Evolutionary conservation across 345 rosid species (phyloP).

Genomic region (Aegle marmelos): DNA sequence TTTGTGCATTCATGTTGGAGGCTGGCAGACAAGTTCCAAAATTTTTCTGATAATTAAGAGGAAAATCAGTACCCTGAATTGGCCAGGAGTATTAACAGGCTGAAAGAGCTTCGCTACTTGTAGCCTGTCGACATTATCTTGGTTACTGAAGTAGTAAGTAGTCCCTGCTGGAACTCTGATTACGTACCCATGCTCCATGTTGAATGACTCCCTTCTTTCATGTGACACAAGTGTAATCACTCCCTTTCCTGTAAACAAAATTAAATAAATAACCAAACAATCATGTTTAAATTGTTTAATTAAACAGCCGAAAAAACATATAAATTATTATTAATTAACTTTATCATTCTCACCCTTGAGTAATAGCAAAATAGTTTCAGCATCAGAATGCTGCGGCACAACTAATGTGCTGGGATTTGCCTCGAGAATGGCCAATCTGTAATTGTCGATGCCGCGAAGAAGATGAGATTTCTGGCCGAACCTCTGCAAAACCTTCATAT

Average conservation of each 20-base stretch:
- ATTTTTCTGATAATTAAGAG: not conserved
- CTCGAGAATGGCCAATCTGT: conserved; percentile 29
- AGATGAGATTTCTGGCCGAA: conserved; percentile 39
- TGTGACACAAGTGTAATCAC: conserved; percentile 24
- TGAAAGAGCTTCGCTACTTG: conserved; percentile 25
- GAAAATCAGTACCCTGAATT: conserved; percentile 23
- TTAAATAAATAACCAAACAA: not conserved
- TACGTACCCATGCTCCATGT: conserved; percentile 39
- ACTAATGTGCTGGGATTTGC: conserved; percentile 41
- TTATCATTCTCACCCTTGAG: conserved; percentile 27
- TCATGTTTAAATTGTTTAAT: not conserved
- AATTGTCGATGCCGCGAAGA: conserved; percentile 43
- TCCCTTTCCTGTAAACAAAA: conserved; percentile 30
- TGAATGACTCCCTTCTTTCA: conserved; percentile 29
- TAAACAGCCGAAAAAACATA: no score
- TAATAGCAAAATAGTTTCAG: conserved; percentile 30
- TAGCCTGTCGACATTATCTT: conserved; percentile 26
- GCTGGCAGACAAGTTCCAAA: no score
- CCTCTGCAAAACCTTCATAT: not conserved
- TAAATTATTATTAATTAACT: no score
- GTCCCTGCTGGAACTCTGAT: conserved; percentile 34
- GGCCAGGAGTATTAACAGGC: conserved; percentile 37
- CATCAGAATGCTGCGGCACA: conserved; percentile 45
- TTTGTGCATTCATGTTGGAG: no score
- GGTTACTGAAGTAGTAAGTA: conserved; percentile 31